Evolutionary conservation across 208 protist species (phyloP), one percentile per base, ranked within the genome.

Genomic region (Porcisia hertigi): DNA sequence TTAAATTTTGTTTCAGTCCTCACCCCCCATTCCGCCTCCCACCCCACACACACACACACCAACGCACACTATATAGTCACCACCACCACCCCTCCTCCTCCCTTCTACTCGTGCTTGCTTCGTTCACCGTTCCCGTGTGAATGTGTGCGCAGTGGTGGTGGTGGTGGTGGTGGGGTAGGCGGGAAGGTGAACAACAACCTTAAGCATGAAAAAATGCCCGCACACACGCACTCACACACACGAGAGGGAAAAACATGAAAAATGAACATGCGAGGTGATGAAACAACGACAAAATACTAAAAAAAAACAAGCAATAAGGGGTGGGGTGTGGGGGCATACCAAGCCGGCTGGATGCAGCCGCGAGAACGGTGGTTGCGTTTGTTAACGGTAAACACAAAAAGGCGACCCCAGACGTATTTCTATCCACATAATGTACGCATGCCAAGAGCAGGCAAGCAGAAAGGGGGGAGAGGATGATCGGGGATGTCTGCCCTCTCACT

Each of bases 141-240:
- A 14, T 20, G 4, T 63, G 25, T 63, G 18, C 60, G 36, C 23
- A 65, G 60, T 45, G 7, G 30, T 65, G 60, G 60, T 23, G 7
- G 30, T 65, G 60, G 60, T 23, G 47, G 67, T 74, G 16, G 76
- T 60, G 69, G 45, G 71, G 52, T 55, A 25, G 71, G 23, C 52
- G 72, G 45, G 12, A 7, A 8, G 30, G 43, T 20, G 36, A 23
- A 0, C n/a, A 9, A n/a, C n/a, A 54, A 12, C 25, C 34, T 20
- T 53, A 54, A 23, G 25, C 57, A 60, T 30, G 25, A 7, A 49
- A 2, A 8, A 16, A n/a, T 4, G 45, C 18, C 36, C 11, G 34
- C 34, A 30, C 23, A 69, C 6, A 25, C 20, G n/a, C 43, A 30
- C 11, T n/a, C 20, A 54, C 45, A 20, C 25, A 12, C 64, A 54